phyloP scores from a whole-genome alignment of 495 filamentous ascomycete genomes.

The Penicillium fimorum region DNA sequence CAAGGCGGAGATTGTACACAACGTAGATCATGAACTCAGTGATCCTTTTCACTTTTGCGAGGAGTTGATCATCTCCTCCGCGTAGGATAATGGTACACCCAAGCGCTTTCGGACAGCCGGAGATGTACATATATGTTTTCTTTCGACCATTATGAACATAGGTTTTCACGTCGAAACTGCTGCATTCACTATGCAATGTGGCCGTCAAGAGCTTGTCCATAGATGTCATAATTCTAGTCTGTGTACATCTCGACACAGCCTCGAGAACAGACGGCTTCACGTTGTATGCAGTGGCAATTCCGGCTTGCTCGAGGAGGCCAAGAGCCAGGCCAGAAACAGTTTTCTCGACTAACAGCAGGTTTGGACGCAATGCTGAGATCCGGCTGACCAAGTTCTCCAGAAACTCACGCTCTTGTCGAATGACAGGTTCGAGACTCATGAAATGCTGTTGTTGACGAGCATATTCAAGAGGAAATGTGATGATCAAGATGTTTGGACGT shows the following conservation, averaged over 20 bases:
- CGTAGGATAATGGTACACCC: constrained; percentile 96
- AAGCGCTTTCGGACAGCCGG: constrained; percentile 86
- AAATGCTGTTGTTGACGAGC: constrained; percentile 92
- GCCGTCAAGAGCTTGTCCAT: constrained; percentile 89
- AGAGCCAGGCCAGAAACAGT: constrained; percentile 89
- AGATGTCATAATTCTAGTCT: constrained; percentile 89
- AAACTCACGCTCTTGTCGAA: constrained; percentile 95
- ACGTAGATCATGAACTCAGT: constrained; percentile 99
- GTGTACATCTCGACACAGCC: constrained; percentile 86
- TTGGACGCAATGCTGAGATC: constrained; percentile 82
- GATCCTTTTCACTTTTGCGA: constrained; percentile 84
- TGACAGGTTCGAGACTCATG: constrained; percentile 97
- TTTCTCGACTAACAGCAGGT: constrained; percentile 82
- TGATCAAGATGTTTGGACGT: constrained; percentile 84
- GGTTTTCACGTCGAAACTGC: constrained; percentile 91
- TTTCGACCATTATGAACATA: constrained; percentile 78
- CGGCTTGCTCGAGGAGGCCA: constrained; percentile 79
- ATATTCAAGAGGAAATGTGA: constrained; percentile 96
- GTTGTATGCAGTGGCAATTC: constrained; percentile 90
- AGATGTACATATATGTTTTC: constrained; percentile 95
- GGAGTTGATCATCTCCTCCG: constrained; percentile 66
- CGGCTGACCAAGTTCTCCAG: constrained; percentile 87
- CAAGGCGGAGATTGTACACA: constrained; percentile 94
- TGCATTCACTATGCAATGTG: constrained; percentile 74
- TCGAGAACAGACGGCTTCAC: constrained; percentile 95